A percentile compares a stretch with the other conserved stretches of the same genome.
Evolutionary conservation across 2,329 filamentous ascomycete genomes (phyloP).

Genomic region (Shiraia bambusicola): DNA sequence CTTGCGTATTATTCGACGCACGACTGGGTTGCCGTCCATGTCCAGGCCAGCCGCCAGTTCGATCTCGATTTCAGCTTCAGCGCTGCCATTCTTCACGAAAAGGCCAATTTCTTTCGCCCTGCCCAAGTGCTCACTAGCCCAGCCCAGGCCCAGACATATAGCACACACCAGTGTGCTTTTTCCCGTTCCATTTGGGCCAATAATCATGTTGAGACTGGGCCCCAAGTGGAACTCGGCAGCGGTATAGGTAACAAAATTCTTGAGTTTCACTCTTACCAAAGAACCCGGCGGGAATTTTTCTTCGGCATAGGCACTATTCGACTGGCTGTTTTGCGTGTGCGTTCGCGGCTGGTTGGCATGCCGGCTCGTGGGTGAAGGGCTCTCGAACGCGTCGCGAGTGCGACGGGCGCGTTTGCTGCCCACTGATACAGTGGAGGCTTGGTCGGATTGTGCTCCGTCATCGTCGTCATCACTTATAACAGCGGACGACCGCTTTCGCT

Average conservation of each 20-base stretch:
- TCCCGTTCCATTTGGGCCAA: conserved; percentile 96
- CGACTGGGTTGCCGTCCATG: conserved; percentile 66
- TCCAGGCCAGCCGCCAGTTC: conserved; percentile 69
- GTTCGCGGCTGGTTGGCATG: background rate
- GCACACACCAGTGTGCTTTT: conserved; percentile 98
- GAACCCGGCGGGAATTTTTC: conserved; percentile 65
- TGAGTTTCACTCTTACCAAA: conserved; percentile 81
- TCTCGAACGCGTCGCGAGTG: conserved; percentile 32
- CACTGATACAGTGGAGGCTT: conserved; percentile 20
- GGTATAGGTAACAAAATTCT: conserved; percentile 93
- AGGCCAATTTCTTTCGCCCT: conserved; percentile 82
- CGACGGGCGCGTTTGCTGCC: conserved; percentile 38
- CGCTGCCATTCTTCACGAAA: conserved; percentile 87
- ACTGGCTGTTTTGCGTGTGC: conserved; percentile 4
- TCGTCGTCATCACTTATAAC: conserved; percentile 24
- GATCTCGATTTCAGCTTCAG: conserved; percentile 81
- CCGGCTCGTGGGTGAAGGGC: conserved; percentile 8
- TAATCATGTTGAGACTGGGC: conserved; percentile 95
- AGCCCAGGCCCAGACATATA: conserved; percentile 90
- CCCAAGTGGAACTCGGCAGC: conserved; percentile 88
- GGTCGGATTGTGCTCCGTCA: conserved; percentile 24
- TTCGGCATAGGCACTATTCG: conserved; percentile 11
- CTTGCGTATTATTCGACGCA: conserved; percentile 74
- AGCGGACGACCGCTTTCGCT: conserved; percentile 26
- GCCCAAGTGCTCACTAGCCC: conserved; percentile 70